Base-by-base conservation (phyloP, 2,329 filamentous ascomycete genomes). In the Pseudogymnoascus sp. region DNA sequence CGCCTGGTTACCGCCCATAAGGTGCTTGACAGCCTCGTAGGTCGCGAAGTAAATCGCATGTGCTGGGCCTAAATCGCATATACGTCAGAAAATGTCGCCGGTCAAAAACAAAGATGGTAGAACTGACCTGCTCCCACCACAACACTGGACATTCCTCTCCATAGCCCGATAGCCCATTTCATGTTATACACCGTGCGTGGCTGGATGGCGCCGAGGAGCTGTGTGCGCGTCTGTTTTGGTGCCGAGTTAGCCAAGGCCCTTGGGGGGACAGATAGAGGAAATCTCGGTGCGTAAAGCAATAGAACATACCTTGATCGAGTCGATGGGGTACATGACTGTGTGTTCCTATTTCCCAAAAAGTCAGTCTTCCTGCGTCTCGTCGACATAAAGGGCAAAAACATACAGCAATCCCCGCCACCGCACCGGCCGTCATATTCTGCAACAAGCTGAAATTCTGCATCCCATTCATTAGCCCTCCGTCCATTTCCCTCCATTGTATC, bases 1-100 rank as follows among this genome's bases (percentile, higher is more conserved):
- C 65, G 83, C 87, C 74, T 89, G 86, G 75, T 98, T 98, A 60
- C 93, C 95, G 65, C 95, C 95, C 81, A 96, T 95, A 51, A 93
- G 79, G 73, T 99, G 93, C 81, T 99, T 99, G 67, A 98, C 93
- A 65, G 91, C 87, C 80, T 99, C 95, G 76, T 98, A 99, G 43
- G 95, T 98, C 63, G 93, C 93, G 77, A 99, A 99, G 77, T 99
- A 98, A 65, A 99, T 92, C 51, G 95, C 95, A 74, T 99, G 95
- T 66, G 95, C 95, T 70, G 95, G 95, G 69, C 93, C 93, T 96
- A 71, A 71, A 61, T 68, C 69, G 70, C 69, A 69, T 36, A 67
- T 67, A n/a, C 25, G 45, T 74, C 60, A 73, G 67, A 63, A 48
- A 48, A 21, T 1, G 41, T 43, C 16, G 16, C 16, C 13, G 6